Evolutionary conservation across 805 yeast genomes (phyloP).

Genomic region (Zygotorulaspora danielsina): DNA sequence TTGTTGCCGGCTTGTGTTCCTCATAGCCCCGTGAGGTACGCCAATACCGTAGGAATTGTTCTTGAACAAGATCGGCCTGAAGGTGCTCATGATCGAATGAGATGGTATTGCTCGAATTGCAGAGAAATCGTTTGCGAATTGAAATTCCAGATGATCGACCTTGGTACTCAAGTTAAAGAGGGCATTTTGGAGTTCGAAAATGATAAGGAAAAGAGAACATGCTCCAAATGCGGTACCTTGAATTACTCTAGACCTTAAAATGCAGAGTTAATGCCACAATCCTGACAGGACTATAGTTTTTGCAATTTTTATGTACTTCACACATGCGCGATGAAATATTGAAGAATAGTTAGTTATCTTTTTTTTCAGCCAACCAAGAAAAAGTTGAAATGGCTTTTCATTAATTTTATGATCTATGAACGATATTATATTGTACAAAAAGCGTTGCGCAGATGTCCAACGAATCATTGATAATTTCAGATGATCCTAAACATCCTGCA

Average conservation of each 20-base stretch:
- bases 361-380: too few species aligned
- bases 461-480: slow-evolving; percentile 35
- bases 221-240: slow-evolving; percentile 67
- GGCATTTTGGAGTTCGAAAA: slow-evolving; percentile 70
- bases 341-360: too few species aligned
- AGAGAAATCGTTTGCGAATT: slow-evolving; percentile 59
- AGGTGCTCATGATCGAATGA: slow-evolving; percentile 61
- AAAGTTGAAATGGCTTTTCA: too few species aligned
- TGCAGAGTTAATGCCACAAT: not conserved
- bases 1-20: slow-evolving; percentile 80
- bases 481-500: slow-evolving; percentile 71
- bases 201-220: slow-evolving; percentile 61
- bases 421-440: not conserved
- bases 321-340: too few species aligned
- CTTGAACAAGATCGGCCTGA: slow-evolving; percentile 88
- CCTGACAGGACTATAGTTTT: too few species aligned
- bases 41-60: slow-evolving; percentile 82
- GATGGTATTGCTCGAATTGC: slow-evolving; percentile 87
- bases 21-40: slow-evolving; percentile 84
- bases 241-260: slow-evolving; percentile 60
- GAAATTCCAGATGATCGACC: slow-evolving; percentile 69
- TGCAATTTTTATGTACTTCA: too few species aligned
- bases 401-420: too few species aligned
- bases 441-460: slow-evolving; percentile 3
- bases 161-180: slow-evolving; percentile 85